Base-by-base conservation (phyloP, 1,284 basidiomycete genomes). In the Ceratobasidium sp. region DNA sequence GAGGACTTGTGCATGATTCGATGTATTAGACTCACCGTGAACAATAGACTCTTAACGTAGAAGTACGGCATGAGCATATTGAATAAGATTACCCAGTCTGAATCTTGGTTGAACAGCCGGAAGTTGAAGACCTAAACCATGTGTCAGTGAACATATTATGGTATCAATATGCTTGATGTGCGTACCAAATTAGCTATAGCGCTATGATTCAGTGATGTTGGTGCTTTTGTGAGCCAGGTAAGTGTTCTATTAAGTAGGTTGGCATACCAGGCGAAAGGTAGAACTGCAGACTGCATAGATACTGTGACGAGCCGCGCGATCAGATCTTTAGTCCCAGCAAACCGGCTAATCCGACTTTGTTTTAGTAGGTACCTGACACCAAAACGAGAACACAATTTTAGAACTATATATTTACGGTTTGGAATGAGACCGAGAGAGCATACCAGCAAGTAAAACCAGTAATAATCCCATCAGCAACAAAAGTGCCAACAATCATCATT, bases 201-300 rank as follows among this genome's bases (percentile, higher is more conserved):
- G 23, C 71, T 73, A 73, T n/a, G 13, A 18, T 26, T 40, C 49
- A 18, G 23, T 12, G 28, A 20, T 39, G 40, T 64, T 13, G 40
- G 61, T 10, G 40, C 33, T n/a, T n/a, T 42, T 33, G 33, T 33
- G 33, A 33, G 33, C 33, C 33, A 33, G 33, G 13, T n/a, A n/a
- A n/a, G 12, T 12, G 53, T 20, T 44, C 42, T 44, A 46, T 66
- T 4, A 26, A 56, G 64, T 26, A 26, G 15, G 33, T 20, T 4
- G 15, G 51, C 56, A 39, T 40, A 73, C 71, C 71, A 73, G 56
- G 63, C 51, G 58, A 73, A 58, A 20, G 71, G 70, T 44, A 51
- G 70, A n/a, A 61, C 55, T 23, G 70, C 70, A 49, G 70, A 72
- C 51, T 72, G 70, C 71, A 73, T 73, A n/a, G 71, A 46, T 49